A percentile compares a stretch with the other conserved stretches of the same genome.
These are phyloP conservation scores for Suhomyces bolitotheri DNA, from an alignment of 1,139 yeast species.

Conservation along the genomic window DNA sequence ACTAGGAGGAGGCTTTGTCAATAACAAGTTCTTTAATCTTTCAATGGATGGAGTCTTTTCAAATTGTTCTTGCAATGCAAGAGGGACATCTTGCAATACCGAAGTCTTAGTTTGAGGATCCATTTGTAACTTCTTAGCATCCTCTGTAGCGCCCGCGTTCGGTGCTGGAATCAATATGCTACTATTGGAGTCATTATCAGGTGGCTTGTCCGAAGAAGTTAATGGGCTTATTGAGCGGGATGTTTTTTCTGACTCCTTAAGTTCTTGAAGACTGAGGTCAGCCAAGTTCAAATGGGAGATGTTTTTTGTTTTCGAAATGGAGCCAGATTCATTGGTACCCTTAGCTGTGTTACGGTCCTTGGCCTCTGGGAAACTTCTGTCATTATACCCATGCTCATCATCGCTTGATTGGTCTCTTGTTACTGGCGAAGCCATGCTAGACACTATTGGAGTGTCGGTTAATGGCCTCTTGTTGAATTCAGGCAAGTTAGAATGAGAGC, in stretches of 20 bases:
- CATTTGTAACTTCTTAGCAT: conserved; percentile 17
- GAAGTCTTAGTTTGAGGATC: conserved; percentile 20
- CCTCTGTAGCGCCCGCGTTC: conserved; percentile 11
- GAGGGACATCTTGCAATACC: conserved; percentile 36
- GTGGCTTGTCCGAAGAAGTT: conserved; percentile 9
- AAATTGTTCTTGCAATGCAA: conserved; percentile 34
- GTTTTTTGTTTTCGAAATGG: conserved; percentile 31
- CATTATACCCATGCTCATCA: conserved; percentile 13
- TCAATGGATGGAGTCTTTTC: conserved; percentile 47
- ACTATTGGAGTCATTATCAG: conserved; percentile 4
- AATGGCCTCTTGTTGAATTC: conserved; percentile 68
- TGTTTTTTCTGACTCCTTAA: conserved; percentile 1
- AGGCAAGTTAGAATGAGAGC: conserved; percentile 38
- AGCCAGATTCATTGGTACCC: conserved; percentile 8
- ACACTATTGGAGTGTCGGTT: conserved; percentile 70
- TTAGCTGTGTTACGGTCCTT: conserved; percentile 10
- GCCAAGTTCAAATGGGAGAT: conserved; percentile 46
- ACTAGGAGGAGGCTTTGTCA: conserved; percentile 41
- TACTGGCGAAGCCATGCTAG: conserved; percentile 55
- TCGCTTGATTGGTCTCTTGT: conserved; percentile 35
- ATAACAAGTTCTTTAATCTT: conserved; percentile 37
- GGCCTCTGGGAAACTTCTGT: background rate
- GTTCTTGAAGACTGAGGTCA: conserved; percentile 25
- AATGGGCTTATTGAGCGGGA: conserved; percentile 18
- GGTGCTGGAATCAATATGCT: conserved; percentile 12